Conservation (phyloP, 2,329 filamentous ascomycete species). For the Diatrype stigma region DNA sequence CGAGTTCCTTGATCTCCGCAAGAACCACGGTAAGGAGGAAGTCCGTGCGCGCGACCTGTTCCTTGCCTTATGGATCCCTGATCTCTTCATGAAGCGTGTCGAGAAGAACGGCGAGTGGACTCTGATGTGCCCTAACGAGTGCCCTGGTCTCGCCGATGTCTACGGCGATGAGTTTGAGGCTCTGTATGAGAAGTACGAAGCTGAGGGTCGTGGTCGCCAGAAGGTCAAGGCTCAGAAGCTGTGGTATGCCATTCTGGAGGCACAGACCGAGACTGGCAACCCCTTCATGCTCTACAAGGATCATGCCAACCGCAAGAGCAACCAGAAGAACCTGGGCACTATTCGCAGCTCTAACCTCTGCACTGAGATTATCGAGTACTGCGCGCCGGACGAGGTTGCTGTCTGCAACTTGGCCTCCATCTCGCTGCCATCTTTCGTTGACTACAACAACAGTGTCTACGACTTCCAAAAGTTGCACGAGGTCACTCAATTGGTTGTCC, state of each 20-base stretch:
- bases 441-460: conserved; percentile 78
- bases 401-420: conserved; percentile 97
- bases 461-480: conserved; percentile 98
- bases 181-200: conserved; percentile 90
- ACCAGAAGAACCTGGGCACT: conserved; percentile 98
- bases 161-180: conserved; percentile 97
- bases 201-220: conserved; percentile 79
- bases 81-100: conserved; percentile 99
- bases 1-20: conserved; percentile 93
- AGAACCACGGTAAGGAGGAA: conserved; percentile 99
- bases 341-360: conserved; percentile 98
- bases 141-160: conserved; percentile 88
- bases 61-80: conserved; percentile 96
- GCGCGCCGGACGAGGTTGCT: conserved; percentile 92
- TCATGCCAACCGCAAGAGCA: conserved; percentile 96
- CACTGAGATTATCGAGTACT: conserved; percentile 98
- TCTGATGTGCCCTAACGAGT: conserved; percentile 96
- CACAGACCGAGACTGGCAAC: conserved; percentile 97
- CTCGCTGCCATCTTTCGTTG: conserved; percentile 84
- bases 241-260: conserved; percentile 97
- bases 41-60: conserved; percentile 95
- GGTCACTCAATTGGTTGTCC: conserved; percentile 85
- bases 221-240: conserved; percentile 97
- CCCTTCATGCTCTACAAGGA: conserved; percentile 99
- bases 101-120: conserved; percentile 97